Conservation (phyloP, 163 green algal species). For the Prototheca wickerhamii region DNA sequence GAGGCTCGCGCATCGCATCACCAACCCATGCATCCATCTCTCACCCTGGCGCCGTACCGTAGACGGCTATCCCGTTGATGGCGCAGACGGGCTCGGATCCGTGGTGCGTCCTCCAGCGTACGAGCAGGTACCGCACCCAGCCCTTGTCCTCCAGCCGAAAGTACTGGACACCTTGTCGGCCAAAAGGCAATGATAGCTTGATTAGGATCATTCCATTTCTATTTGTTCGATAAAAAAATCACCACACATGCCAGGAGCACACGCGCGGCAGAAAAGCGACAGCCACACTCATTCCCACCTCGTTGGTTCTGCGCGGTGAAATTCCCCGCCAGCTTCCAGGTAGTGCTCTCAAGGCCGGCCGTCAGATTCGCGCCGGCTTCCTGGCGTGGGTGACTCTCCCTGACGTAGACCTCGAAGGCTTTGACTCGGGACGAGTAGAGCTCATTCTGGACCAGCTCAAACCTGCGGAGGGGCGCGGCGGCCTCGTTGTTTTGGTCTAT, state of each 20-base stretch:
- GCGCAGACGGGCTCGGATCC: conserved; percentile 71
- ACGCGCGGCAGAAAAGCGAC: not conserved
- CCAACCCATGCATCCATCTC: not conserved
- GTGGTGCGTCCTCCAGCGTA: conserved; percentile 60
- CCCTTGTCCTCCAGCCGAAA: conserved; percentile 42
- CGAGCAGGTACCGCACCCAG: conserved; percentile 52
- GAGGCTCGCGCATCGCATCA: not conserved
- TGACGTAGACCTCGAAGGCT: conserved; percentile 60
- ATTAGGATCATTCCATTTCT: not conserved
- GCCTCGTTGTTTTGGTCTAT: too few species aligned
- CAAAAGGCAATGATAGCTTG: not conserved
- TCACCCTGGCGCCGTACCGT: not conserved
- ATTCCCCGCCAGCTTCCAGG: conserved; percentile 59
- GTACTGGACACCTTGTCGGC: conserved; percentile 41
- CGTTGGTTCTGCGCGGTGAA: conserved; percentile 59
- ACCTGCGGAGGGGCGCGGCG: not conserved
- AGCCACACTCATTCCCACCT: conserved; percentile 1
- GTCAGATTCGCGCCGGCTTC: conserved; percentile 36
- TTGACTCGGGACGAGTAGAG: conserved; percentile 66
- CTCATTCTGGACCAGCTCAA: conserved; percentile 68
- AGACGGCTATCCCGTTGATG: conserved; percentile 58
- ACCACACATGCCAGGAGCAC: not conserved
- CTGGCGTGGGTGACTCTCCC: conserved; percentile 55
- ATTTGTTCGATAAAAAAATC: not conserved
- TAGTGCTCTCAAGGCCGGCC: conserved; percentile 34